Percentiles rank a stretch among this genome's conserved stretches.
Conservation (phyloP, 306 rosid species). For the Vigna nakashimae region DNA sequence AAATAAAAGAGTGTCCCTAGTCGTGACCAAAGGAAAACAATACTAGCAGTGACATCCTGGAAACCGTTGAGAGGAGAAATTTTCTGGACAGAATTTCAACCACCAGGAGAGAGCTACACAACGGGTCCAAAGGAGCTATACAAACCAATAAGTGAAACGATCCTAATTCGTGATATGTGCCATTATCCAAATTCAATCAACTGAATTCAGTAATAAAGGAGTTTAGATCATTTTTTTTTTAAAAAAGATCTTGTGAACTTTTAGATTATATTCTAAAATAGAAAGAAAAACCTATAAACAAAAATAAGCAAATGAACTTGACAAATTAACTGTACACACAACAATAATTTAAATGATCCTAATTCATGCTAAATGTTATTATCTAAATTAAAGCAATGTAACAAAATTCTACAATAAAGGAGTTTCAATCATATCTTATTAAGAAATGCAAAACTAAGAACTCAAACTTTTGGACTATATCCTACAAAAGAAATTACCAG, state of each 20-base stretch:
- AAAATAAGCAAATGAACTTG: no score
- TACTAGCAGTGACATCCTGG: neutral
- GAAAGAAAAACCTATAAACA: neutral
- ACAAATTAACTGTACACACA: slow-evolving; percentile 5
- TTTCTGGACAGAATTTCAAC: slow-evolving; percentile 6
- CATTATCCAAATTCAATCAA: slow-evolving; percentile 28
- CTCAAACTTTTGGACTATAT: slow-evolving; percentile 5
- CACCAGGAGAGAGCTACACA: neutral
- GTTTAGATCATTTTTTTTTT: neutral
- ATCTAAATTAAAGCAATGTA: slow-evolving; percentile 33
- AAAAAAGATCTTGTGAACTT: no score
- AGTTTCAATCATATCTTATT: neutral
- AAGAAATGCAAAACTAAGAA: neutral
- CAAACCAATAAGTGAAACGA: slow-evolving; percentile 24
- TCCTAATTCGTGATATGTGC: neutral
- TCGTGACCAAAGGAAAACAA: neutral
- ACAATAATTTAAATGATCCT: slow-evolving; percentile 23
- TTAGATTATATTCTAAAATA: neutral
- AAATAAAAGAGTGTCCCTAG: neutral
- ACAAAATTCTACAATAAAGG: neutral
- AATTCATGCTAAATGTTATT: neutral
- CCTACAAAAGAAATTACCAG: slow-evolving; percentile 9
- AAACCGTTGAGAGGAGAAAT: neutral
- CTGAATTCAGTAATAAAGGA: neutral
- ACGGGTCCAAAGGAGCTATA: neutral